Evolutionary conservation across 345 rosid species (phyloP).

Genomic region (Arabis alpina): DNA sequence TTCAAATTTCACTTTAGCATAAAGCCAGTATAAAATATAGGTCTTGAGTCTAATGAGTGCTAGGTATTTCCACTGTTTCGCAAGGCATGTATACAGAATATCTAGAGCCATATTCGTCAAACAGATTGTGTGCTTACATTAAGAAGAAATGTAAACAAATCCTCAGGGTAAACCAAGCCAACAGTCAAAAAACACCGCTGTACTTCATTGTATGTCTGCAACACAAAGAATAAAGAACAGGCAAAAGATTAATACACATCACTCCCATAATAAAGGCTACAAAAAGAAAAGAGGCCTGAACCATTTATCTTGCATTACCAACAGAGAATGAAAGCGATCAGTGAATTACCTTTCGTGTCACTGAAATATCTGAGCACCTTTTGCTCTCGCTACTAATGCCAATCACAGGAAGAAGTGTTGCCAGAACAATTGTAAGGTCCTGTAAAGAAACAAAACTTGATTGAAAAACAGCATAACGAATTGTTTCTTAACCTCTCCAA

Average conservation of each 20-base stretch:
- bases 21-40: slow-evolving; percentile 5
- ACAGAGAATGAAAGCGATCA: slow-evolving; percentile 17
- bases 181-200: slow-evolving; percentile 92
- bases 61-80: slow-evolving; percentile 15
- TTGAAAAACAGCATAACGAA: slow-evolving; percentile 27
- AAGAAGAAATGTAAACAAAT: slow-evolving; percentile 84
- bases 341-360: slow-evolving; percentile 75
- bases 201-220: slow-evolving; percentile 94
- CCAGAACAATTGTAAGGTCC: slow-evolving; percentile 85
- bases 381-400: slow-evolving; percentile 64
- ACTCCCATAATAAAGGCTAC: slow-evolving; percentile 11
- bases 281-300: slow-evolving; percentile 9
- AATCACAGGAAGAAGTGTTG: slow-evolving; percentile 87
- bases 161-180: slow-evolving; percentile 84
- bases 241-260: slow-evolving; percentile 13
- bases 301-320: slow-evolving; percentile 16
- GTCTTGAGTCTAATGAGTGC: slow-evolving; percentile 28
- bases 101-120: slow-evolving; percentile 19
- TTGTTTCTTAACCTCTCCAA: slow-evolving; percentile 4
- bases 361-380: slow-evolving; percentile 65
- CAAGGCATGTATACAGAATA: slow-evolving; percentile 24
- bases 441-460: slow-evolving; percentile 39
- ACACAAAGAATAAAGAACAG: slow-evolving; percentile 29
- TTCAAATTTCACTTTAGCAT: neutral
- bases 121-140: slow-evolving; percentile 58